Evolutionary conservation across 768 basidiomycete species (phyloP), one percentile per base, ranked within the genome.

Genomic region (Fomitopsis serialis): DNA sequence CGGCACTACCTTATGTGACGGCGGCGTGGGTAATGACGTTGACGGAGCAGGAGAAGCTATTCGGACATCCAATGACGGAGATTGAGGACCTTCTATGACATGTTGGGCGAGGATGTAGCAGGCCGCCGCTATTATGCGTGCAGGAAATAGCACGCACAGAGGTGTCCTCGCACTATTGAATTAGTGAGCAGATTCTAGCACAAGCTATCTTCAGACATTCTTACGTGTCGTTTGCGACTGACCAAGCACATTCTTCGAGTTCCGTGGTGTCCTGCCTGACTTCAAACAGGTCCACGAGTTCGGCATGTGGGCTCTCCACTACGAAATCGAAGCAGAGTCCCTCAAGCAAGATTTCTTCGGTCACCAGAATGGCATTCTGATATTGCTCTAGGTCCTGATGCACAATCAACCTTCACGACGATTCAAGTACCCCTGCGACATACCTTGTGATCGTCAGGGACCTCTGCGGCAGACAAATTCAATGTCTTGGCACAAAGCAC

Each of bases 251-350:
- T 63, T 91, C 89, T 66, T 87, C 82, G 34, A 85, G 66, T 32
- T 73, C 67, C 19, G 63, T 50, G 34, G 75, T 77, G 42, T 75
- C 72, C 56, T 76, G 75, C 42, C 77, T 68, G 9, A 75, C 70
- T 52, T 84, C 80, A 61, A 90, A 86, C 11, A 92, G 72, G 56
- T 90, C 85, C 42, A 88, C 80, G 27, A 93, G 73, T 48, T 85
- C 78, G 27, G 81, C 80, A 59, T 93, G 91, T 17, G 89, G 88
- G 61, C 81, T 90, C 53, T 80, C 78, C 10, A 90, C 81, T 32
- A 85, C 78, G 63, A 92, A 88, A 66, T 93, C 91, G 63, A 93
- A 93, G 70, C 89, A 92, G 4, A 93, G 74, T 0, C 87, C 87
- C 60, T 92, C 90, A 8, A 93, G 72, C 1, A 93, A 74, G 37